Conservation (phyloP, 768 basidiomycete species). For the Termitomyces sp. region DNA sequence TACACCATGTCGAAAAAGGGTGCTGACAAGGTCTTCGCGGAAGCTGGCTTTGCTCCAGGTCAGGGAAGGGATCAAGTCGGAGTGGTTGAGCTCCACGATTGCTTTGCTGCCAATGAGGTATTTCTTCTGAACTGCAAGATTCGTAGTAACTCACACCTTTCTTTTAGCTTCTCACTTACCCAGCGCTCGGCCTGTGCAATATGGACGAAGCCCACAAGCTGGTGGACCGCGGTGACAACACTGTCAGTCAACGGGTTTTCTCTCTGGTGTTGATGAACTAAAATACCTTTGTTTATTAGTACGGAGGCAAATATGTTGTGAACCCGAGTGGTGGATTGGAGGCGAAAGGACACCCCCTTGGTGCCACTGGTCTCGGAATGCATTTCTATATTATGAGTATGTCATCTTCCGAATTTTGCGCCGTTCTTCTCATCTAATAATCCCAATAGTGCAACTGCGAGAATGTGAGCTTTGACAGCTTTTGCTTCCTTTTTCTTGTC, state of each 20-base stretch:
- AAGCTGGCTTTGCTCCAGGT: conserved; percentile 64
- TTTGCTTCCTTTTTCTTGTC: background rate
- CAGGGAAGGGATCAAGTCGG: conserved; percentile 69
- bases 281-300: conserved; percentile 31
- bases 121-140: background rate
- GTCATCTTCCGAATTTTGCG: conserved; percentile 16
- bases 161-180: conserved; percentile 69
- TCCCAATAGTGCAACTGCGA: conserved; percentile 61
- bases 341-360: conserved; percentile 85
- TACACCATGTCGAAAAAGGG: conserved; percentile 69
- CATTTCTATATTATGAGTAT: conserved; percentile 80
- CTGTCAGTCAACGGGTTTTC: conserved; percentile 42
- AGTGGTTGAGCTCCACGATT: conserved; percentile 85
- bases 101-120: conserved; percentile 80
- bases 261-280: background rate
- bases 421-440: conserved; percentile 1
- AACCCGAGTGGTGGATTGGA: conserved; percentile 85
- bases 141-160: background rate
- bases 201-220: conserved; percentile 66
- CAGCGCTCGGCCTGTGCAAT: conserved; percentile 70
- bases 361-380: conserved; percentile 81
- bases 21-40: conserved; percentile 63
- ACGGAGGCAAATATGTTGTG: conserved; percentile 80
- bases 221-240: conserved; percentile 74
- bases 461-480: conserved; percentile 40